Percentiles rank a stretch among this genome's conserved stretches.
These are phyloP conservation scores for Aureobasidium sp. DNA, from an alignment of 2,329 filamentous ascomycete species.

Conservation along the genomic window DNA sequence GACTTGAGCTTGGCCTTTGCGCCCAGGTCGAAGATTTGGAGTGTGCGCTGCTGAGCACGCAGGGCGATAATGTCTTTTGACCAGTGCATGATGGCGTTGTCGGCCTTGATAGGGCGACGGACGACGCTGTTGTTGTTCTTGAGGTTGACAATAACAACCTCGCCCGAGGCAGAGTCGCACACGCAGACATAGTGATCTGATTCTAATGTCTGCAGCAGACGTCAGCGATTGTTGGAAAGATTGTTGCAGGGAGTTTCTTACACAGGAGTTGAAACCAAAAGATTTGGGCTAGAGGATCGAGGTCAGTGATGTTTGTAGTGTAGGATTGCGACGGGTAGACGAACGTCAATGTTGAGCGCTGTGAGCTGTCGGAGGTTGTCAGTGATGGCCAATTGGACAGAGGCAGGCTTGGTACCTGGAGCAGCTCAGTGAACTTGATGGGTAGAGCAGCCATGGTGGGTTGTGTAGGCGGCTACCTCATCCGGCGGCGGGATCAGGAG, in stretches of 20 bases:
- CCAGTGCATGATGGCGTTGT: constrained; percentile 99
- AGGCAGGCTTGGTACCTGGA: constrained; percentile 52
- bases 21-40: constrained; percentile 95
- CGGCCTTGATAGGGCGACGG: constrained; percentile 91
- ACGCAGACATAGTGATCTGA: constrained; percentile 96
- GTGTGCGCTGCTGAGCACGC: constrained; percentile 84
- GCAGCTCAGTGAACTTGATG: constrained; percentile 88
- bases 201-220: constrained; percentile 72
- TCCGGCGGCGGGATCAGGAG: constrained; percentile 14
- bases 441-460: constrained; percentile 59
- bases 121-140: constrained; percentile 97
- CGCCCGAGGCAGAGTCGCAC: constrained; percentile 74
- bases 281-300: constrained; percentile 45
- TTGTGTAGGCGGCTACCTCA: constrained; percentile 13
- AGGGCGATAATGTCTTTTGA: constrained; percentile 90
- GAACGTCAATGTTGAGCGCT: constrained; percentile 40
- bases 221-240: constrained; percentile 15
- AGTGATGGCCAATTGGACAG: constrained; percentile 26
- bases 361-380: constrained; percentile 29
- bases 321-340: constrained; percentile 17
- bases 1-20: constrained; percentile 96
- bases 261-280: constrained; percentile 82
- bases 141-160: constrained; percentile 95
- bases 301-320: constrained; percentile 6
- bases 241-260: constrained; percentile 38